These are phyloP conservation scores for Vitis hybrid DNA, from an alignment of 177 flowering plant species.

Conservation along the genomic window DNA sequence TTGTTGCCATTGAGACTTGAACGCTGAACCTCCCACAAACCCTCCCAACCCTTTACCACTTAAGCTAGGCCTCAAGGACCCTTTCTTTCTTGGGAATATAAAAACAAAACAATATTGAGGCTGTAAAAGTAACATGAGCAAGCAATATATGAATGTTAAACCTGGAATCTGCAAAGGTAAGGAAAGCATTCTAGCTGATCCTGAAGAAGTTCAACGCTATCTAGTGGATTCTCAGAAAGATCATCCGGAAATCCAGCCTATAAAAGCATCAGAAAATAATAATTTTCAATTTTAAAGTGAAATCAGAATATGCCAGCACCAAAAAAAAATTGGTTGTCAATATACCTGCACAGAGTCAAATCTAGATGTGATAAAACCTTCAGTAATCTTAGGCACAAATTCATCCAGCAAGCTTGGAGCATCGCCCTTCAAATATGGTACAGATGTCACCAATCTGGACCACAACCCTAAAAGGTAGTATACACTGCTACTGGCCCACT, in stretches of 20 bases:
- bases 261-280: conserved; percentile 7
- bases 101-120: not conserved
- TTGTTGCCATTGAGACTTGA: too few relatives aligned
- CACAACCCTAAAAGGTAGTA: conserved; percentile 95
- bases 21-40: too few relatives aligned
- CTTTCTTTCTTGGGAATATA: too few relatives aligned
- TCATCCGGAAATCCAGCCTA: conserved; percentile 88
- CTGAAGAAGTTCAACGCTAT: conserved; percentile 95
- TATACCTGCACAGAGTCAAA: conserved; percentile 93
- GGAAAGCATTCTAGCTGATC: conserved; percentile 96
- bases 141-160: conserved; percentile 9
- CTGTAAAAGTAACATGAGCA: not conserved
- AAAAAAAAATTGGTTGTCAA: not conserved
- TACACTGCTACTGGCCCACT: conserved; percentile 99
- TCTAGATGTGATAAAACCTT: conserved; percentile 91
- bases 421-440: conserved; percentile 90
- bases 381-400: conserved; percentile 93
- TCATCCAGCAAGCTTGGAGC: conserved; percentile 91
- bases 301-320: not conserved
- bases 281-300: not conserved
- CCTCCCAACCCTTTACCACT: too few relatives aligned
- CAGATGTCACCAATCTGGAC: conserved; percentile 96
- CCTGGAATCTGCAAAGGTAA: conserved; percentile 92
- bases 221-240: conserved; percentile 87
- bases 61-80: too few relatives aligned